Evolutionary conservation across 164 flowering plant species (phyloP).

Genomic region (Umbellularia californica): DNA sequence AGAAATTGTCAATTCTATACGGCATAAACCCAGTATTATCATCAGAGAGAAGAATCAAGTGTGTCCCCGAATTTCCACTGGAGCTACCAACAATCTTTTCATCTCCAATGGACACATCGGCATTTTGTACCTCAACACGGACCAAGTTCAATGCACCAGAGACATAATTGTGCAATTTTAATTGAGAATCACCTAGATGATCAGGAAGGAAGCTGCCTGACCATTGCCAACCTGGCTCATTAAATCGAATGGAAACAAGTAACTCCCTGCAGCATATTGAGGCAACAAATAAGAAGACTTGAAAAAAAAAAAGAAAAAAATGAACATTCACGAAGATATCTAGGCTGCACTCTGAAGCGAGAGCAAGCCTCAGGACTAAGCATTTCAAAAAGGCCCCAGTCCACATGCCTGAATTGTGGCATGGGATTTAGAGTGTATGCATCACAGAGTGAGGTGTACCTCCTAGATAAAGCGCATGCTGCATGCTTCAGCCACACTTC

Average conservation of each 20-base stretch:
- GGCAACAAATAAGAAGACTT: not conserved
- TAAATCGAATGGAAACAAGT: slow-evolving; percentile 72
- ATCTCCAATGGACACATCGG: slow-evolving; percentile 63
- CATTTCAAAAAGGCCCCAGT: too few species aligned
- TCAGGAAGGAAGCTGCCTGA: slow-evolving; percentile 96
- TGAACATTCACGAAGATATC: not conserved
- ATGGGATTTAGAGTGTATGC: too few species aligned
- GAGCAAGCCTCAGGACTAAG: too few species aligned
- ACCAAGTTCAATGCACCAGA: slow-evolving; percentile 55
- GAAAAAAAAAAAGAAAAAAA: not conserved
- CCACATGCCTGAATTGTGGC: too few species aligned
- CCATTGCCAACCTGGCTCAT: slow-evolving; percentile 97
- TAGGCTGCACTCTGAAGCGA: too few species aligned
- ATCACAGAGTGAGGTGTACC: too few species aligned
- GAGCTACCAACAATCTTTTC: slow-evolving; percentile 66
- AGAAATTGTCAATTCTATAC: slow-evolving; percentile 89
- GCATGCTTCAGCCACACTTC: too few species aligned
- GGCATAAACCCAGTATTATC: slow-evolving; percentile 95
- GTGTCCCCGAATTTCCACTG: slow-evolving; percentile 76
- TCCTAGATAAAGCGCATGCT: too few species aligned
- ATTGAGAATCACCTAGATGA: slow-evolving; percentile 87
- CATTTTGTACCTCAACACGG: slow-evolving; percentile 90
- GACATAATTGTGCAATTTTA: slow-evolving; percentile 77
- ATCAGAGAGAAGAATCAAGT: slow-evolving; percentile 79
- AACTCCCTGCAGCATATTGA: slow-evolving; percentile 58